Evolutionary conservation across 306 rosid genomes (phyloP).

Genomic region (Fagus sylvatica): DNA sequence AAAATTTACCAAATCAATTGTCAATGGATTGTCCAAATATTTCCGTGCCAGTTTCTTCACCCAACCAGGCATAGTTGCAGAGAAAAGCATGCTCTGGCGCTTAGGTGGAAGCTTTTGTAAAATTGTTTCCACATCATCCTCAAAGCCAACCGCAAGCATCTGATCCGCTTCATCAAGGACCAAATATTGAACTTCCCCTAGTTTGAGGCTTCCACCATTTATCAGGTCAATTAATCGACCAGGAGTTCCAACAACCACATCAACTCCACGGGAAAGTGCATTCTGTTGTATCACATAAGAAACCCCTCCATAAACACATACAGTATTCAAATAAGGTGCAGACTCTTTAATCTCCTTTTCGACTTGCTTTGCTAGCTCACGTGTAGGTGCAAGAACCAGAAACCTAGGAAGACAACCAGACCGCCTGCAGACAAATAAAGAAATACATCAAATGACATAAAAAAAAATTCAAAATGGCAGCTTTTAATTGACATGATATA

Average conservation of each 20-base stretch:
- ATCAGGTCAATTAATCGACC: slow-evolving; percentile 91
- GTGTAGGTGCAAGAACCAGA: slow-evolving; percentile 92
- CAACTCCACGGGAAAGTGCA: slow-evolving; percentile 95
- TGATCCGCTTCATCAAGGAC: slow-evolving; percentile 99
- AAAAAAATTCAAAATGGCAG: neutral
- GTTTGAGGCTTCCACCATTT: slow-evolving; percentile 79
- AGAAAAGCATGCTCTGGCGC: slow-evolving; percentile 95
- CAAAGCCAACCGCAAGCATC: slow-evolving; percentile 99
- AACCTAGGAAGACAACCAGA: slow-evolving; percentile 73
- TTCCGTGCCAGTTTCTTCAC: slow-evolving; percentile 88
- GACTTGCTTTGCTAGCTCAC: slow-evolving; percentile 96
- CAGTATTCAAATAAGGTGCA: slow-evolving; percentile 83
- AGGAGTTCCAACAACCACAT: slow-evolving; percentile 98
- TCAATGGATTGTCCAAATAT: slow-evolving; percentile 80
- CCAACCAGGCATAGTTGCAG: slow-evolving; percentile 97
- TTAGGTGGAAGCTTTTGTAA: slow-evolving; percentile 70
- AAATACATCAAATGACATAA: slow-evolving; percentile 12
- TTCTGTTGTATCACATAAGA: slow-evolving; percentile 77
- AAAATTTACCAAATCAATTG: slow-evolving; percentile 82
- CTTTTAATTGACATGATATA: neutral
- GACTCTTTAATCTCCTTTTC: slow-evolving; percentile 97
- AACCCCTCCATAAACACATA: slow-evolving; percentile 96
- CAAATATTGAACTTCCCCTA: slow-evolving; percentile 76
- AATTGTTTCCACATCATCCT: slow-evolving; percentile 94
- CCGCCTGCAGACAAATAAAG: slow-evolving; percentile 51